A percentile compares a stretch with the other conserved stretches of the same genome.
phyloP scores from a whole-genome alignment of 192 early-diverging fungal species.

The Thamnidium elegans region DNA sequence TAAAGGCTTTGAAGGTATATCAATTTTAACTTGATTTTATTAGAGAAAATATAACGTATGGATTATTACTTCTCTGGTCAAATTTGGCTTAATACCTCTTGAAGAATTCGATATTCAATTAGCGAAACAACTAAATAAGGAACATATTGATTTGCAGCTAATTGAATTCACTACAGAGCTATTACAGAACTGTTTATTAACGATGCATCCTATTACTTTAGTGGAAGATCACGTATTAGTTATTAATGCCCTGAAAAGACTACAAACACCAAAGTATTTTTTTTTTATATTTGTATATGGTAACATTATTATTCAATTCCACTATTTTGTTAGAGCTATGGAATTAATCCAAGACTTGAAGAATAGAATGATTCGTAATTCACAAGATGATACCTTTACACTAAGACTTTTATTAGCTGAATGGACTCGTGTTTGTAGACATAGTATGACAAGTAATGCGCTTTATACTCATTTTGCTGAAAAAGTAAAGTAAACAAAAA shows the following conservation, averaged over 20 bases:
- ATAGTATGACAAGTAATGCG: conserved; percentile 66
- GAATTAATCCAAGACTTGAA: conserved; percentile 27
- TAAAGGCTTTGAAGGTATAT: background rate
- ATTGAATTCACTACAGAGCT: conserved; percentile 76
- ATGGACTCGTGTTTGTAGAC: conserved; percentile 71
- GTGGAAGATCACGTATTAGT: conserved; percentile 21
- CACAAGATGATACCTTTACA: conserved; percentile 8
- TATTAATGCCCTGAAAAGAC: conserved; percentile 47
- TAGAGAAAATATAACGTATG: conserved; percentile 81
- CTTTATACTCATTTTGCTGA: conserved; percentile 57
- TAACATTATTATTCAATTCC: conserved; percentile 41
- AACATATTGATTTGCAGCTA: conserved; percentile 38
- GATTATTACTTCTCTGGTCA: conserved; percentile 74
- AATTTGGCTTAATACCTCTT: conserved; percentile 66
- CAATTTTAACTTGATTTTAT: background rate
- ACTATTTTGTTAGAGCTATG: conserved; percentile 37
- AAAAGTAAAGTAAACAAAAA: conserved; percentile 10
- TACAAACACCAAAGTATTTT: conserved; percentile 50
- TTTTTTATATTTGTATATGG: conserved; percentile 44
- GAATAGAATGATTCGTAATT: conserved; percentile 13
- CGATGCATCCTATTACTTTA: conserved; percentile 42
- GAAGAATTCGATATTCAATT: conserved; percentile 88
- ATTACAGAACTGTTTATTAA: conserved; percentile 60
- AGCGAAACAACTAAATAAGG: conserved; percentile 74
- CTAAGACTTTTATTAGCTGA: conserved; percentile 63